These are phyloP conservation scores for Phytophthora megakarya DNA, from an alignment of 352 stramenopile genomes.

Conservation along the genomic window DNA sequence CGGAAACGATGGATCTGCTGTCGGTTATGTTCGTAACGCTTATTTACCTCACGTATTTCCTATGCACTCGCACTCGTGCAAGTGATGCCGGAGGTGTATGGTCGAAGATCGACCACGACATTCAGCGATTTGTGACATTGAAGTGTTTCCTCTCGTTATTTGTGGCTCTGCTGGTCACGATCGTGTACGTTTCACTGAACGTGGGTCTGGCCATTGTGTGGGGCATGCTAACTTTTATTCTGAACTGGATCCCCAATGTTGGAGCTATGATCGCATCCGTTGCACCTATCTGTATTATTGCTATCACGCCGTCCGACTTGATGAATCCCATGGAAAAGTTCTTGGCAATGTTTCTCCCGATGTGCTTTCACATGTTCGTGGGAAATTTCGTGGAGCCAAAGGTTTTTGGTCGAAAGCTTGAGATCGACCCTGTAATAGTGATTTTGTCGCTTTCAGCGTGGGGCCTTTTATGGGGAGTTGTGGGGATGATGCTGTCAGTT, in stretches of 20 bases:
- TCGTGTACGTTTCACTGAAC: conserved; percentile 90
- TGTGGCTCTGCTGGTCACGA: conserved; percentile 85
- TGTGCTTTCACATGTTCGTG: conserved; percentile 91
- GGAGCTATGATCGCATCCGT: conserved; percentile 89
- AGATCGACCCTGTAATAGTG: conserved; percentile 88
- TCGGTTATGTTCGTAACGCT: conserved; percentile 91
- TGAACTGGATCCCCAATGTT: conserved; percentile 91
- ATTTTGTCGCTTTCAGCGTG: conserved; percentile 89
- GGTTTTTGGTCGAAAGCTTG: conserved; percentile 85
- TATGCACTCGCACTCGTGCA: conserved; percentile 83
- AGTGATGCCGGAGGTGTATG: conserved; percentile 85
- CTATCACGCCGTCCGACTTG: conserved; percentile 78
- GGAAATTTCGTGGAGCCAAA: conserved; percentile 90
- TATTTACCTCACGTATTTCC: conserved; percentile 90
- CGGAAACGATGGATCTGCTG: conserved; percentile 88
- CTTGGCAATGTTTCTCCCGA: conserved; percentile 79
- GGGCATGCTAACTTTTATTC: conserved; percentile 89
- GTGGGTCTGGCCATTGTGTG: conserved; percentile 87
- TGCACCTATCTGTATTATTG: conserved; percentile 84
- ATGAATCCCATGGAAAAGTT: conserved; percentile 93
- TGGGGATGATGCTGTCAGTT: conserved; percentile 91
- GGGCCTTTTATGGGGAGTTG: conserved; percentile 84
- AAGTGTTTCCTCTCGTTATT: conserved; percentile 91
- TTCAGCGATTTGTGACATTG: conserved; percentile 88
- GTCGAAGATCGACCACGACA: conserved; percentile 90